Conservation (phyloP, 1,284 basidiomycete species). For the Ceratobasidium papillatum region DNA sequence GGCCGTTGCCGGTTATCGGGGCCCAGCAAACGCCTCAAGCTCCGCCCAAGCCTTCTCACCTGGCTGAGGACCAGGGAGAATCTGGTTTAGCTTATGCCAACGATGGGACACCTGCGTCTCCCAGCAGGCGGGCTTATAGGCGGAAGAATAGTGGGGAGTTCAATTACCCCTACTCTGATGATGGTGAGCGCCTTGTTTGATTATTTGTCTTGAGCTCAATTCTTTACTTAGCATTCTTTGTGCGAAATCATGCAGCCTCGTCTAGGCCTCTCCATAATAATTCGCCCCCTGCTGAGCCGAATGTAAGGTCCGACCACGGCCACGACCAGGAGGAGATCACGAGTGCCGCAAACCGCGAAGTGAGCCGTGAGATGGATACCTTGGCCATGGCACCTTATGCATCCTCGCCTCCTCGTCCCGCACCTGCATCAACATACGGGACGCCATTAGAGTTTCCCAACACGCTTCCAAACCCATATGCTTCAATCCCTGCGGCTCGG, state of each 20-base stretch:
- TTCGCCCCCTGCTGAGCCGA: constrained; percentile 21
- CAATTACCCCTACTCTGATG: constrained; percentile 15
- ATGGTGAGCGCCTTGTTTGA: neutral
- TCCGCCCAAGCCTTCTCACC: neutral
- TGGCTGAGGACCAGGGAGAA: neutral
- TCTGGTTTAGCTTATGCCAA: neutral
- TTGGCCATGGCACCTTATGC: constrained; percentile 14
- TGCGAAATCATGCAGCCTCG: constrained; percentile 19
- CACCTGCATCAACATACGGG: constrained; percentile 40
- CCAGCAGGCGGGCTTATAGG: neutral
- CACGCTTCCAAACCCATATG: constrained; percentile 30
- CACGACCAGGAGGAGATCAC: constrained; percentile 12
- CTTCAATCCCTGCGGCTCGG: constrained; percentile 41
- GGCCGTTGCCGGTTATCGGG: constrained; percentile 13
- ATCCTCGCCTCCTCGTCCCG: constrained; percentile 38
- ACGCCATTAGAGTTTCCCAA: constrained; percentile 45
- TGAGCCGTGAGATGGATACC: constrained; percentile 12
- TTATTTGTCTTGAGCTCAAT: neutral
- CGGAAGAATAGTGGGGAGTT: constrained; percentile 19
- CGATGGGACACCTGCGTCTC: neutral
- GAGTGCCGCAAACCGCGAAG: constrained; percentile 6
- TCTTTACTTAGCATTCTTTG: neutral
- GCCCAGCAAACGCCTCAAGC: neutral
- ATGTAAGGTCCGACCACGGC: constrained; percentile 8
- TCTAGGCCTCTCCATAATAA: constrained; percentile 8